A percentile compares a stretch with the other conserved stretches of the same genome.
Conservation (phyloP, 495 filamentous ascomycete genomes). For the Talaromyces thailandensis region DNA sequence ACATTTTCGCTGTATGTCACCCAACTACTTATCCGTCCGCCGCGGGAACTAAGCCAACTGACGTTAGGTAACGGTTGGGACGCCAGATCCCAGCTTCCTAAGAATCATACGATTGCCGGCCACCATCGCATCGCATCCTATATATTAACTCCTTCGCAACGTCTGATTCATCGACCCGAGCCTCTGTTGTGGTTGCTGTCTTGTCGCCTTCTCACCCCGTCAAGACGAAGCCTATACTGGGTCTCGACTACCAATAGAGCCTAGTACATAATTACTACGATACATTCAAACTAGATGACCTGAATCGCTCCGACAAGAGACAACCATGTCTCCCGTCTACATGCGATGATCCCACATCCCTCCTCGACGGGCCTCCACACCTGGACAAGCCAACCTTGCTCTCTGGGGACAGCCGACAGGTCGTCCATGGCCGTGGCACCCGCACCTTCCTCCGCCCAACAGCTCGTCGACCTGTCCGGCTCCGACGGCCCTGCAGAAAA, state of each 20-base stretch:
- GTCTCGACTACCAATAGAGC: neutral
- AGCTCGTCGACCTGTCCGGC: conserved; percentile 32
- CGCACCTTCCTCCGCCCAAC: conserved; percentile 17
- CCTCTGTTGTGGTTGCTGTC: neutral
- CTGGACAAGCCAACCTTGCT: conserved; percentile 30
- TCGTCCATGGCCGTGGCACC: conserved; percentile 19
- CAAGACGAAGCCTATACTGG: neutral
- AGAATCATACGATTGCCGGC: neutral
- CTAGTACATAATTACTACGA: neutral
- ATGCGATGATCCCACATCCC: conserved; percentile 40
- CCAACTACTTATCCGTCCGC: neutral
- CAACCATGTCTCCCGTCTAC: conserved; percentile 37
- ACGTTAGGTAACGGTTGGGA: neutral
- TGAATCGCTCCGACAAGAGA: conserved; percentile 11
- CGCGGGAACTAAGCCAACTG: conserved; percentile 3
- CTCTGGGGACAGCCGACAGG: conserved; percentile 22
- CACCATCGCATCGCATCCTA: neutral
- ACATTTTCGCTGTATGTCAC: neutral
- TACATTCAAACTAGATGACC: neutral
- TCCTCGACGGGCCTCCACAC: conserved; percentile 34
- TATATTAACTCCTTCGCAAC: neutral
- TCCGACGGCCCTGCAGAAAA: conserved; percentile 21
- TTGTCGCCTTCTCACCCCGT: neutral
- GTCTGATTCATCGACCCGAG: neutral
- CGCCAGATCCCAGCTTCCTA: neutral